Evolutionary conservation across 2,329 filamentous ascomycete species (phyloP), one percentile per base, ranked within the genome.

Genomic region (Neodidymelliopsis sp.): DNA sequence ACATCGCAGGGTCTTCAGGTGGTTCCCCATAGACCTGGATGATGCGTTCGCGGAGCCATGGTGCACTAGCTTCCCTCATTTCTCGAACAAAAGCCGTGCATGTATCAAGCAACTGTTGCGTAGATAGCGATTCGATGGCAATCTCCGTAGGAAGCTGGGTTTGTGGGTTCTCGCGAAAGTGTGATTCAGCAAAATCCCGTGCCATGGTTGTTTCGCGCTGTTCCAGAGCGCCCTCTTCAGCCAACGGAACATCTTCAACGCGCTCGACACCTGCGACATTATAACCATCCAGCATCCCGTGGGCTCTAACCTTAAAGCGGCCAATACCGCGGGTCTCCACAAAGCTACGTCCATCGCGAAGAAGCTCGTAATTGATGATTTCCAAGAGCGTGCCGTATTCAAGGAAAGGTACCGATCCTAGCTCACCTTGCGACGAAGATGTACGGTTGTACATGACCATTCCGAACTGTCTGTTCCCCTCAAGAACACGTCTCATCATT

Each of bases 401-500:
- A 66, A 85, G 81, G 62, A 92, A 95, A 9, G 78, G 78, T 1
- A 75, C 77, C 48, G 56, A 70, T 36, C 75, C 83, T 4, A 85
- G 70, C 8, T 79, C 77, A 3, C 79, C 81, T 70, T 85, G 83
- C 4, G 76, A 66, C 49, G 77, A 71, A 18, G 76, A 72, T n/a
- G 73, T 72, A 34, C 78, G 76, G 58, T 87, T 89, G 54, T 86
- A 85, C 65, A 90, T 81, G 13, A 96, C 81, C 89, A 96, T 96
- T 18, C 92, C 92, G 65, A 97, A 96, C 18, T 84, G 89, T 11
- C 84, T 79, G 52, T 88, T 84, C 0, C 85, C 84, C 54, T 91
- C 87, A 42, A 95, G 77, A 0, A 85, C 88, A 25, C 91, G 84
- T 35, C 88, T 82, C 27, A 96, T 87, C 90, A 96, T 94, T n/a